These are phyloP conservation scores for Blastocystis hominis DNA, from an alignment of 352 stramenopile species.

Conservation along the genomic window DNA sequence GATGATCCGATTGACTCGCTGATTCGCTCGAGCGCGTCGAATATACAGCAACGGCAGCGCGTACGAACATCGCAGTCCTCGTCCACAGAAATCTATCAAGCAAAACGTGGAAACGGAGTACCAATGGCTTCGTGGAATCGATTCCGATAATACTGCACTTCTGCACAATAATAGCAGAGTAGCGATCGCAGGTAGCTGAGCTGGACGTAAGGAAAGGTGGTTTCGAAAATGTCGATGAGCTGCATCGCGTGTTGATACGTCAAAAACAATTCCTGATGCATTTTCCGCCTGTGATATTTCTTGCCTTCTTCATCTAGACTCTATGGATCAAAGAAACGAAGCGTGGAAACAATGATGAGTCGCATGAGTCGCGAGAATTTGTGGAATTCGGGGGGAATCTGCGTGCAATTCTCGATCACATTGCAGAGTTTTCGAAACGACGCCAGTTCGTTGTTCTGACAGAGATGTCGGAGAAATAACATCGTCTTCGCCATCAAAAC, in stretches of 20 bases:
- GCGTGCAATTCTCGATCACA: not conserved
- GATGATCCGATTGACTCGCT: constrained; percentile 24
- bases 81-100: not conserved
- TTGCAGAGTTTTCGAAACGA: not conserved
- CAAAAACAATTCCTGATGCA: not conserved
- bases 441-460: constrained; percentile 34
- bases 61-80: not conserved
- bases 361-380: not conserved
- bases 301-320: not conserved
- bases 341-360: not conserved
- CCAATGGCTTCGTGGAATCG: not conserved
- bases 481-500: not conserved
- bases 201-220: not conserved
- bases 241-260: constrained; percentile 4
- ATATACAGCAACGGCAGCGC: not conserved
- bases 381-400: constrained; percentile 6
- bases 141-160: constrained; percentile 40
- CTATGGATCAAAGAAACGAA: not conserved
- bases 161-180: constrained; percentile 11
- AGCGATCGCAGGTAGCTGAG: not conserved
- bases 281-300: not conserved
- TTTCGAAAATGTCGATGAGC: not conserved
- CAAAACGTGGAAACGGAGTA: not conserved
- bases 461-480: constrained; percentile 27
- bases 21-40: not conserved